Evolutionary conservation across 2,329 filamentous ascomycete genomes (phyloP).

Genomic region (Fusarium luffae): DNA sequence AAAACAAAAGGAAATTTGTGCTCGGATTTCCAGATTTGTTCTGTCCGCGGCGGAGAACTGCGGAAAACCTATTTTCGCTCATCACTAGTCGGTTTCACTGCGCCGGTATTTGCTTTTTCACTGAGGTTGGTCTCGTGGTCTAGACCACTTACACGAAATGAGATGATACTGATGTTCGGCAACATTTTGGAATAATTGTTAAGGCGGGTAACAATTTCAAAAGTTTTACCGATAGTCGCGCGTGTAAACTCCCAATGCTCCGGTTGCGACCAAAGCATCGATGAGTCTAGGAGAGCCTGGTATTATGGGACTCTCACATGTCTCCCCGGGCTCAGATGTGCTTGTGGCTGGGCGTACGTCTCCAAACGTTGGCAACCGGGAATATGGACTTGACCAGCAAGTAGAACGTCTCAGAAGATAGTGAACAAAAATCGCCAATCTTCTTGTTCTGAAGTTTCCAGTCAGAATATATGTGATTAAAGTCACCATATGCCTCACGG

Average conservation of each 20-base stretch:
- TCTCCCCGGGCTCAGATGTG: not conserved
- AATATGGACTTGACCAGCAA: not conserved
- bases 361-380: not conserved
- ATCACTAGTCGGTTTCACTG: slow-evolving; percentile 30
- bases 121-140: slow-evolving; percentile 1
- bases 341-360: not conserved
- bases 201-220: slow-evolving; percentile 32
- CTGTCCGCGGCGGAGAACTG: not conserved
- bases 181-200: slow-evolving; percentile 26
- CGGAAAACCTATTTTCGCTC: not conserved
- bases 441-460: not conserved
- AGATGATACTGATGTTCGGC: slow-evolving; percentile 7
- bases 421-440: not conserved
- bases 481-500: not conserved
- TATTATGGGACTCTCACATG: not conserved
- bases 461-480: not conserved
- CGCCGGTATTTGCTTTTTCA: slow-evolving; percentile 20
- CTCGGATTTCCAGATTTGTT: slow-evolving; percentile 22
- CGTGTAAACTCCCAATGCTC: slow-evolving; percentile 18
- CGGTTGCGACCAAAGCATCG: not conserved
- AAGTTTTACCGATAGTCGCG: slow-evolving; percentile 28
- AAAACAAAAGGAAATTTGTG: slow-evolving; percentile 7
- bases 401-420: no score
- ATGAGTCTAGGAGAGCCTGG: not conserved
- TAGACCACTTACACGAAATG: slow-evolving; percentile 10